Percentiles rank a stretch among this genome's conserved stretches.
phyloP scores from a whole-genome alignment of 345 rosid genomes.

The Sonneratia caseolaris region DNA sequence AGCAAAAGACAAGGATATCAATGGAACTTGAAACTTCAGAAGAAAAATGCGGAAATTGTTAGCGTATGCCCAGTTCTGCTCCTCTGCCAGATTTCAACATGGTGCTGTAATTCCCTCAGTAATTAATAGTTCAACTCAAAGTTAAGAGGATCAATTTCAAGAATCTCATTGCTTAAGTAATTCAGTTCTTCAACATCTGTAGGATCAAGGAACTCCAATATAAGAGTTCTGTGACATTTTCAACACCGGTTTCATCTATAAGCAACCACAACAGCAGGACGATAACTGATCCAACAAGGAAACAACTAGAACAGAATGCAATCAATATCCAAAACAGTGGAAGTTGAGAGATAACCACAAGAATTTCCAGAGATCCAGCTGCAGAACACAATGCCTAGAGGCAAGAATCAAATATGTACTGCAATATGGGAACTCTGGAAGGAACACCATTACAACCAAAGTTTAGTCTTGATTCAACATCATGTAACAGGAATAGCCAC shows the following conservation, averaged over 20 bases:
- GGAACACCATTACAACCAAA: not conserved
- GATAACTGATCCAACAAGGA: not conserved
- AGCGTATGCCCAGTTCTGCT: not conserved
- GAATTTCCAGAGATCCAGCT: not conserved
- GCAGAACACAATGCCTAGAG: not conserved
- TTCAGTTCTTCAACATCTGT: too few species aligned
- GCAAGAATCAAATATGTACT: not conserved
- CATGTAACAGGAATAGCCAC: slow-evolving; percentile 18
- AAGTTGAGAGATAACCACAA: not conserved
- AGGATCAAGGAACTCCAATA: not conserved
- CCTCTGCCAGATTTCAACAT: not conserved
- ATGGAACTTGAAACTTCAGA: not conserved
- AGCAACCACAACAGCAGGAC: not conserved
- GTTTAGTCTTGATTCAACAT: not conserved
- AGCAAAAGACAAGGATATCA: not conserved
- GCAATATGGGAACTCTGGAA: not conserved
- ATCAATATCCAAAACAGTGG: not conserved
- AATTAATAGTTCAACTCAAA: too few species aligned
- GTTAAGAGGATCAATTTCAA: not conserved
- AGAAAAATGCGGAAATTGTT: not conserved
- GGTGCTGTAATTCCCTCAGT: not conserved
- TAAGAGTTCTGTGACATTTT: not conserved
- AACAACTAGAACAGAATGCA: too few species aligned
- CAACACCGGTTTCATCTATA: not conserved
- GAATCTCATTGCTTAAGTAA: too few species aligned